Percentiles rank a stretch among this genome's conserved stretches.
Conservation (phyloP, 805 yeast genomes). For the Hyphopichia homilentoma region DNA sequence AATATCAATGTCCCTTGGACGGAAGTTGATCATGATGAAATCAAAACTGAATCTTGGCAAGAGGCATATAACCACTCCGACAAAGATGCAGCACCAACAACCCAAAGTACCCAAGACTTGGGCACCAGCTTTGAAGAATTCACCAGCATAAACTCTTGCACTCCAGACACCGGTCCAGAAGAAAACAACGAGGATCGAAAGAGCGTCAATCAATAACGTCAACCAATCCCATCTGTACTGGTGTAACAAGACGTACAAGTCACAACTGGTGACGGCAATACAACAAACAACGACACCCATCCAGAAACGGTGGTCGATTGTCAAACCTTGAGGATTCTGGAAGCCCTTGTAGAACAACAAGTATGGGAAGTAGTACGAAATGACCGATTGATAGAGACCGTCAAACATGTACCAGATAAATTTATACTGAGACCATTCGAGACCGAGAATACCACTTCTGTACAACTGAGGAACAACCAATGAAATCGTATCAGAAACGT, state of each 20-base stretch:
- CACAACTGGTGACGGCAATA: slow-evolving; percentile 61
- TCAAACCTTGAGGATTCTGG: slow-evolving; percentile 50
- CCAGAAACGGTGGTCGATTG: slow-evolving; percentile 65
- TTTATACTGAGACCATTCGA: slow-evolving; percentile 57
- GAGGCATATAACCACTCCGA: slow-evolving; percentile 52
- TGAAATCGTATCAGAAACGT: slow-evolving; percentile 62
- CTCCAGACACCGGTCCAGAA: slow-evolving; percentile 86
- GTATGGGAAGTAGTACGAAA: slow-evolving; percentile 68
- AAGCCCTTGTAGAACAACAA: slow-evolving; percentile 43
- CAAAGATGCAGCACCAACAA: slow-evolving; percentile 63
- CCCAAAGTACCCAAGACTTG: slow-evolving; percentile 57
- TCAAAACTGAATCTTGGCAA: slow-evolving; percentile 60
- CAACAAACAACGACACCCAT: slow-evolving; percentile 62
- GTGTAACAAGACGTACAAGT: slow-evolving; percentile 61
- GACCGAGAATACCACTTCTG: slow-evolving; percentile 60
- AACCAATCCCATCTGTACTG: slow-evolving; percentile 81
- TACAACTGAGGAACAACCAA: slow-evolving; percentile 69
- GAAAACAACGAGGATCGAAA: slow-evolving; percentile 57
- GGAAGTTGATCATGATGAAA: slow-evolving; percentile 46
- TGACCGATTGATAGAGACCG: slow-evolving; percentile 68
- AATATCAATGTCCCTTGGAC: slow-evolving; percentile 67
- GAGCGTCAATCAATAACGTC: slow-evolving; percentile 45
- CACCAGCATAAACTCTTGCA: slow-evolving; percentile 45
- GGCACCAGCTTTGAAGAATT: slow-evolving; percentile 62
- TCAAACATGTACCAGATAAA: slow-evolving; percentile 64